These are phyloP conservation scores for Metarhizium album DNA, from an alignment of 2,329 filamentous ascomycete species.

Conservation along the genomic window DNA sequence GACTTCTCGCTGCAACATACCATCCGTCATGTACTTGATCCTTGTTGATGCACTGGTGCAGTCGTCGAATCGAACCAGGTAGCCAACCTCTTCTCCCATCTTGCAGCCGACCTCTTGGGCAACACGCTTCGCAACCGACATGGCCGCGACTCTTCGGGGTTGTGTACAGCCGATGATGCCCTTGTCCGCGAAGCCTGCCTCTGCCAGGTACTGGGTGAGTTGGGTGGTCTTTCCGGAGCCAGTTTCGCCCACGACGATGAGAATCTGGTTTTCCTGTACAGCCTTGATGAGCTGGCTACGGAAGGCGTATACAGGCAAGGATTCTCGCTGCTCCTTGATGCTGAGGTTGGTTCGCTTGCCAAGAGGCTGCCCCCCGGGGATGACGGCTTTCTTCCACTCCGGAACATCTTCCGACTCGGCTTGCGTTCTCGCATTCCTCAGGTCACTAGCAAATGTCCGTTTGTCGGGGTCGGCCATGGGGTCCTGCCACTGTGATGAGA, in stretches of 20 bases:
- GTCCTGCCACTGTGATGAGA: constrained; percentile 90
- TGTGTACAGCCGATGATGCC: constrained; percentile 95
- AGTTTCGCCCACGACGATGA: constrained; percentile 96
- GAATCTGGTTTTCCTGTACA: constrained; percentile 73
- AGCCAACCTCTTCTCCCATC: constrained; percentile 86
- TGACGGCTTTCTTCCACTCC: constrained; percentile 84
- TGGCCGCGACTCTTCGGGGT: constrained; percentile 90
- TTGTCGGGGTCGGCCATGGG: constrained; percentile 84
- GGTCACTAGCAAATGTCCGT: constrained; percentile 78
- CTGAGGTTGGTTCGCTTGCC: constrained; percentile 83
- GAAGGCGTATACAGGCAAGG: constrained; percentile 81
- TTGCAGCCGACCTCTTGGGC: constrained; percentile 89
- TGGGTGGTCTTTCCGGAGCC: constrained; percentile 97
- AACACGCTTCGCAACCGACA: constrained; percentile 96
- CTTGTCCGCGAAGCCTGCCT: constrained; percentile 77
- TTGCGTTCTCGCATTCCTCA: constrained; percentile 56
- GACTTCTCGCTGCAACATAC: constrained; percentile 94
- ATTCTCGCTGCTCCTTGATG: constrained; percentile 91
- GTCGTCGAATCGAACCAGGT: constrained; percentile 96
- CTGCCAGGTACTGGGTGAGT: constrained; percentile 86
- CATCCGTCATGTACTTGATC: constrained; percentile 99
- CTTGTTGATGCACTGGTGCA: constrained; percentile 76
- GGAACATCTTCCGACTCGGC: constrained; percentile 60
- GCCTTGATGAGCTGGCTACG: constrained; percentile 80
- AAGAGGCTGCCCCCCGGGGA: constrained; percentile 67